These are phyloP conservation scores for Hypoxylon sp. DNA, from an alignment of 2,329 filamentous ascomycete genomes.

Conservation along the genomic window DNA sequence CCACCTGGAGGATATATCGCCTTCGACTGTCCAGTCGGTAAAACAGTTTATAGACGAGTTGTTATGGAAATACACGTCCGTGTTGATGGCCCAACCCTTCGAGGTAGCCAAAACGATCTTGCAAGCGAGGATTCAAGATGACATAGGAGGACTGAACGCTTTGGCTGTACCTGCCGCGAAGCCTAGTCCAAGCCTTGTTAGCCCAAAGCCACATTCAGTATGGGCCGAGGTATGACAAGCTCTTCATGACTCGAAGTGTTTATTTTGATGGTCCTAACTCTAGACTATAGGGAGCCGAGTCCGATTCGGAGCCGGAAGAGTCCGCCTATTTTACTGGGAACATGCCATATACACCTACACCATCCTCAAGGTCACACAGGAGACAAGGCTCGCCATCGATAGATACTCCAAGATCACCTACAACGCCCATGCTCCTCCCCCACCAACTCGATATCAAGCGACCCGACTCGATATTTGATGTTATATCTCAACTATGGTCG, in stretches of 20 bases:
- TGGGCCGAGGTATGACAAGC: slow-evolving; percentile 48
- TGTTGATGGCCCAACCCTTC: slow-evolving; percentile 93
- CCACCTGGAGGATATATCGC: slow-evolving; percentile 81
- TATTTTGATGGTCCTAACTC: slow-evolving; percentile 27
- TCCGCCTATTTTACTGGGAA: slow-evolving; percentile 85
- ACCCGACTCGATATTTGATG: slow-evolving; percentile 85
- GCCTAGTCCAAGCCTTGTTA: slow-evolving; percentile 42
- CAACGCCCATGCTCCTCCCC: slow-evolving; percentile 53
- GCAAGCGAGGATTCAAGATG: slow-evolving; percentile 75
- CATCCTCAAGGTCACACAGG: slow-evolving; percentile 54
- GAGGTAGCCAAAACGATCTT: slow-evolving; percentile 95
- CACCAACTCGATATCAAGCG: slow-evolving; percentile 79
- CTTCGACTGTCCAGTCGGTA: slow-evolving; percentile 78
- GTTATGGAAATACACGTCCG: slow-evolving; percentile 90
- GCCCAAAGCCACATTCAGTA: slow-evolving; percentile 51
- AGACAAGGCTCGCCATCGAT: slow-evolving; percentile 50
- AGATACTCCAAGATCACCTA: slow-evolving; percentile 52
- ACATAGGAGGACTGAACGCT: slow-evolving; percentile 54
- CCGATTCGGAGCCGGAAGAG: slow-evolving; percentile 80
- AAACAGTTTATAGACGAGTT: slow-evolving; percentile 85
- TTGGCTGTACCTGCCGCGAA: slow-evolving; percentile 46
- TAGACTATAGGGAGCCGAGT: slow-evolving; percentile 58
- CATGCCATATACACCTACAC: slow-evolving; percentile 65
- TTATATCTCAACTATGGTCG: slow-evolving; percentile 87
- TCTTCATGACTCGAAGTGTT: slow-evolving; percentile 31